Base-by-base conservation (phyloP, 805 yeast species). In the Pichia heedii region DNA sequence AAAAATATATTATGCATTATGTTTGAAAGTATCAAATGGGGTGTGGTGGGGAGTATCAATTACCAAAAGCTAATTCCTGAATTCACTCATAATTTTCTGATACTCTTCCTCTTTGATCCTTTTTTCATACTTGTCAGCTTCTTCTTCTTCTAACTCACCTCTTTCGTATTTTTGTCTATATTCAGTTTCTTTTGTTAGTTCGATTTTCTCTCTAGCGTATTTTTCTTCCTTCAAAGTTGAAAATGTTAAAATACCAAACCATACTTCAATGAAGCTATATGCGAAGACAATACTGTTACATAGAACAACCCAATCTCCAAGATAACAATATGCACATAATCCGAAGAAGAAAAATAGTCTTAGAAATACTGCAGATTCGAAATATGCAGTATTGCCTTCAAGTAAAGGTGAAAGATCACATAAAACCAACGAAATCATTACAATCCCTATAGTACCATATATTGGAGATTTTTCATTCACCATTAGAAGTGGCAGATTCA, bases 191-290 rank as follows among this genome's bases (percentile, higher is more conserved):
- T 41, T 36, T 11, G 33, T 22, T 12, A 42, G 34, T 7, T 22
- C 38, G 44, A 62, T 57, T 51, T 75, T 74, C 42, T 70, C 63
- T 46, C 73, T 67, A 45, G 67, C 66, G 46, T 69, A 68, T 54
- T 71, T 76, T 54, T 82, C 90, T 47, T 82, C 88, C 53, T 78
- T 73, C 46, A 83, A 63, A 36, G 80, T 70, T 54, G 71, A 74
- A 58, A 70, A 81, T 29, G 80, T 69, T 50, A 82, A 62, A 45
- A 80, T 76, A 53, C 79, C 77, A 54, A 77, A 66, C 87, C 89
- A 83, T 27, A 81, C 70, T 58, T 83, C 93, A 49, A 74, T 54
- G 48, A 82, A 80, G 26, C 76, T 59, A 54, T 72, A 80, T 5
- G 72, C 63, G 49, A 83, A 80, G 4, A 80, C 74, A 37, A 77